Evolutionary conservation across 345 rosid species (phyloP), one percentile per base, ranked within the genome.

Genomic region (Populus alba): DNA sequence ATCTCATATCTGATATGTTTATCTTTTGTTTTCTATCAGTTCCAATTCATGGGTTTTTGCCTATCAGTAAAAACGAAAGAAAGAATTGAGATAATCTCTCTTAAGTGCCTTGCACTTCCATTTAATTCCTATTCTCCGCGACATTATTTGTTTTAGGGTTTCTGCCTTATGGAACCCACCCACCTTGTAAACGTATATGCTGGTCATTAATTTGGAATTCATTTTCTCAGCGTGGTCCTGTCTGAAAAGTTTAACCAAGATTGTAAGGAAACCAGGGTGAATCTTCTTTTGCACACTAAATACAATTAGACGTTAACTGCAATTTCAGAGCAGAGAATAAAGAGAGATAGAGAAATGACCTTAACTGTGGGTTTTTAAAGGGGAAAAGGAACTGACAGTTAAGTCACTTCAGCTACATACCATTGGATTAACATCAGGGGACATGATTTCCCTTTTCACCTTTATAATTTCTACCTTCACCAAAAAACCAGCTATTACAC

Each of bases 381-480:
- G 55, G 33, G 16, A 71, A 82, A 79, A 73, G 53, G 83, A 86
- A 86, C 89, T 85, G 90, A 89, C 81, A 85, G 91, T 82, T 31
- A 71, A 87, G 86, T 90, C 91, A 84, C 83, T 78, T 88, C 93
- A 82, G 55, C 78, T 66, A 55, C 77, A 68, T 80, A 29, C 12
- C 27, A 6, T 16, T n/a, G 7, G 22, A 61, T 66, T 31, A 47
- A 45, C 35, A 13, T 12, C 45, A 63, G 63, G 18, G 41, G 62
- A 73, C 82, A 78, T 70, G 76, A 27, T 17, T 79, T 2, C 66
- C 72, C 73, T 74, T 77, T 82, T 66, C 23, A 51, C 68, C 78
- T 80, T 47, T 25, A 15, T 66, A 66, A 45, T 62, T 22, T 13
- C 47, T 74, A 69, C 71, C 79, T 25, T 61, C 70, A 20, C 39